phyloP scores from a whole-genome alignment of 2,329 filamentous ascomycete genomes.

The Magnaporthales sp. region DNA sequence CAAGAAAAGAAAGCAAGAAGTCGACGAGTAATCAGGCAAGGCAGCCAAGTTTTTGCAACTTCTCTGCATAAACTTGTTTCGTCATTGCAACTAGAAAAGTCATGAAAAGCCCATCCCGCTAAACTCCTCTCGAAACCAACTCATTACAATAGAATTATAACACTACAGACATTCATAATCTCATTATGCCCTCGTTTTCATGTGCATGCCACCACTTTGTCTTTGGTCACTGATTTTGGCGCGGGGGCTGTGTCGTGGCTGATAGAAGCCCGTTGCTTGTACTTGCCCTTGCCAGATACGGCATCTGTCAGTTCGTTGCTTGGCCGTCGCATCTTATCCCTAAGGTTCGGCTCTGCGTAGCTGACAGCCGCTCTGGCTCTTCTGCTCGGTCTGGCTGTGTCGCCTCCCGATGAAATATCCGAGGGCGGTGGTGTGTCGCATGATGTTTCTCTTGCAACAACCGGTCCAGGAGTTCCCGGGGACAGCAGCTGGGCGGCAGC shows the following conservation, averaged over 20 bases:
- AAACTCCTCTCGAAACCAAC: not conserved
- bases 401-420: conserved; percentile 45
- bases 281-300: conserved; percentile 55
- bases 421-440: conserved; percentile 51
- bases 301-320: conserved; percentile 70
- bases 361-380: conserved; percentile 62
- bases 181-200: not conserved
- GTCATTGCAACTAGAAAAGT: no score
- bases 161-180: not conserved
- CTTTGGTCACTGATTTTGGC: not conserved
- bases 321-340: conserved; percentile 76
- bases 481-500: conserved; percentile 32
- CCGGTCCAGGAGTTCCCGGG: conserved; percentile 39
- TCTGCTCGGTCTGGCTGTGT: conserved; percentile 56
- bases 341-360: conserved; percentile 74
- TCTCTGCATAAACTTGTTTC: no score
- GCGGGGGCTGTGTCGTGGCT: not conserved
- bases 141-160: not conserved
- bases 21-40: no score
- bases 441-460: conserved; percentile 20
- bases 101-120: not conserved
- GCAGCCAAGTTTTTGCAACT: no score
- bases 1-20: not conserved
- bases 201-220: not conserved
- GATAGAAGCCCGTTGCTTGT: conserved; percentile 20